A percentile compares a stretch with the other conserved stretches of the same genome.
These are phyloP conservation scores for Beta lomatogona DNA, from an alignment of 179 eudicot genomes.

Conservation along the genomic window DNA sequence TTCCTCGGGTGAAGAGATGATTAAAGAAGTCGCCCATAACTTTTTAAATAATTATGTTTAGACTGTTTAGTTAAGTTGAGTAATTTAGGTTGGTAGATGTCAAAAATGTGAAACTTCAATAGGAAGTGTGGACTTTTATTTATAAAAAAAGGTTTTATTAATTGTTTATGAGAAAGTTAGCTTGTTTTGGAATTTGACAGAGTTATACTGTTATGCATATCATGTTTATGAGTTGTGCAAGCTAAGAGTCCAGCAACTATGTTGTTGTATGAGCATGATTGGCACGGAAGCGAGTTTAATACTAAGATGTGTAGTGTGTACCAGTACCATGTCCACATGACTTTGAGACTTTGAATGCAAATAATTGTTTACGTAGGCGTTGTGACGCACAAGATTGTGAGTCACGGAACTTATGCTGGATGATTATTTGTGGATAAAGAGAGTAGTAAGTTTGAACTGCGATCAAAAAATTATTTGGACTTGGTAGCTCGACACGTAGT, in stretches of 20 bases:
- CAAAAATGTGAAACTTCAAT: slow-evolving; percentile 15
- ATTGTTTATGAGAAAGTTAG: slow-evolving; percentile 12
- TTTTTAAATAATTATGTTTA: neutral
- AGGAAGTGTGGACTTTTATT: neutral
- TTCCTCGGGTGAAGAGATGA: slow-evolving; percentile 15
- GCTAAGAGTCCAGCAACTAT: slow-evolving; percentile 21
- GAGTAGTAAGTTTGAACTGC: neutral
- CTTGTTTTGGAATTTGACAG: slow-evolving; percentile 23
- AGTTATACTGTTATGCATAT: neutral
- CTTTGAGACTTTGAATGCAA: neutral
- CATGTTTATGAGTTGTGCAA: slow-evolving; percentile 20
- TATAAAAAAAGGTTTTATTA: neutral
- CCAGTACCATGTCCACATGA: too few relatives aligned
- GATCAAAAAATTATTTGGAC: too few relatives aligned
- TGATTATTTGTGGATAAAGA: neutral
- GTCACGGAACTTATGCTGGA: neutral
- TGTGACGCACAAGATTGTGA: neutral
- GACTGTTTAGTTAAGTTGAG: slow-evolving; percentile 15
- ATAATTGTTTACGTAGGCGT: neutral
- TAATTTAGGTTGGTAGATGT: slow-evolving; percentile 15
- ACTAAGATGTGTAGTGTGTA: neutral
- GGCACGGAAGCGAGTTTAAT: neutral
- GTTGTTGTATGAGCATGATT: slow-evolving; percentile 8
- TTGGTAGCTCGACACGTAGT: neutral
- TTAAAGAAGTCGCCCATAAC: slow-evolving; percentile 8